phyloP scores from a whole-genome alignment of 768 basidiomycete species.

The Mycena capillaripes region DNA sequence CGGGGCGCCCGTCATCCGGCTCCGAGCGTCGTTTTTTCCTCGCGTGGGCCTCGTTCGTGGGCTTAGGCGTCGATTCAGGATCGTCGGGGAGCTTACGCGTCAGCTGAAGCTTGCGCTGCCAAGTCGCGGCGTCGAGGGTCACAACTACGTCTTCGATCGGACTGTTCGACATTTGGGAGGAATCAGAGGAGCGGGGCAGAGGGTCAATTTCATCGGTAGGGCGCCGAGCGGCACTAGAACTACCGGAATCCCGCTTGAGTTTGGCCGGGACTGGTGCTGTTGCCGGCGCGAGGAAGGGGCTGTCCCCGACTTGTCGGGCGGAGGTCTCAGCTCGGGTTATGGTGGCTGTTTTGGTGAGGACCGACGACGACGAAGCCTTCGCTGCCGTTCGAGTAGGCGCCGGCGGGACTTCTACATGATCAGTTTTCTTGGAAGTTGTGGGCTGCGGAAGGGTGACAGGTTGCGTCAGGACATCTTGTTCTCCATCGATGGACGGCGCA shows the following conservation, averaged over 20 bases:
- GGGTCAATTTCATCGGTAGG: neutral
- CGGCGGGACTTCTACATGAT: neutral
- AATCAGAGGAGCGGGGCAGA: neutral
- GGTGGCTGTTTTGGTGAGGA: neutral
- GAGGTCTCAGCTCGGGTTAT: neutral
- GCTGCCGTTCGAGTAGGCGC: neutral
- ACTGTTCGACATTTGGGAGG: neutral
- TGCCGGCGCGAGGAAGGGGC: slow-evolving; percentile 25
- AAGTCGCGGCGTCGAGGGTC: slow-evolving; percentile 10
- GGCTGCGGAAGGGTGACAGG: neutral
- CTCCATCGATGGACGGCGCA: slow-evolving; percentile 47
- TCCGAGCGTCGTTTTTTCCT: slow-evolving; percentile 54
- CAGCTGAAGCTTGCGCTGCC: slow-evolving; percentile 26
- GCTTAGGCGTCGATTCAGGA: neutral
- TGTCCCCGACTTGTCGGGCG: slow-evolving; percentile 2
- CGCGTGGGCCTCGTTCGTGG: slow-evolving; percentile 22
- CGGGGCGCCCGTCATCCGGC: neutral
- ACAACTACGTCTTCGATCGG: slow-evolving; percentile 21
- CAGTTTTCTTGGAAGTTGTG: neutral
- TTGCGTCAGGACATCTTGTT: slow-evolving; percentile 15
- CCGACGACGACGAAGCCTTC: neutral
- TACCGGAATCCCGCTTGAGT: neutral
- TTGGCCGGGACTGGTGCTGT: neutral
- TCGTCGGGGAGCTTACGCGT: slow-evolving; percentile 30
- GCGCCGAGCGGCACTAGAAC: neutral